Evolutionary conservation across 2,329 filamentous ascomycete genomes (phyloP).

Genomic region (Clarireedia paspali): DNA sequence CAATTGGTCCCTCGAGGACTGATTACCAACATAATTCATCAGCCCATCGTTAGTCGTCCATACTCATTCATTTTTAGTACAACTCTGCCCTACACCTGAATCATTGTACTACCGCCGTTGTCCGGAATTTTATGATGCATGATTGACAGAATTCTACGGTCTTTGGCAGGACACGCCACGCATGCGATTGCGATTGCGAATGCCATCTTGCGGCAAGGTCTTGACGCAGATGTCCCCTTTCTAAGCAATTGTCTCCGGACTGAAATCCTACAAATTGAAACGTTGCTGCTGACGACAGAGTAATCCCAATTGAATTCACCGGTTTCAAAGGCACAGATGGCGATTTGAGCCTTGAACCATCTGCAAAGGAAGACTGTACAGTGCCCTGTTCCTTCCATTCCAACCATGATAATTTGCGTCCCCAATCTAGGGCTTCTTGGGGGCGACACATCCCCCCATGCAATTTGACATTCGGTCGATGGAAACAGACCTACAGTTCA

Average conservation of each 20-base stretch:
- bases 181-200: conserved; percentile 8
- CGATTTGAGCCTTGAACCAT: not conserved
- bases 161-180: conserved; percentile 4
- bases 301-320: not conserved
- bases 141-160: conserved; percentile 10
- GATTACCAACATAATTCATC: conserved; percentile 7
- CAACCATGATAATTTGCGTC: not conserved
- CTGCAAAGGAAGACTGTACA: not conserved
- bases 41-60: conserved; percentile 8
- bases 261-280: not conserved
- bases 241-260: not conserved
- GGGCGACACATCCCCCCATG: not conserved
- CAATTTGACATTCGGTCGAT: not conserved
- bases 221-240: not conserved
- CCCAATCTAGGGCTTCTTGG: not conserved
- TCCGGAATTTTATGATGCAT: conserved; percentile 10
- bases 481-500: not conserved
- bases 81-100: conserved; percentile 11
- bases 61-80: conserved; percentile 8
- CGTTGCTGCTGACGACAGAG: not conserved
- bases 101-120: conserved; percentile 7
- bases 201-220: conserved; percentile 8
- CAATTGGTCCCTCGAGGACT: conserved; percentile 11
- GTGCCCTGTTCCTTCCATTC: not conserved
- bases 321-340: not conserved